Evolutionary conservation across 257 asterid species (phyloP), one percentile per base, ranked within the genome.

Genomic region (Gentiana macrophylla): DNA sequence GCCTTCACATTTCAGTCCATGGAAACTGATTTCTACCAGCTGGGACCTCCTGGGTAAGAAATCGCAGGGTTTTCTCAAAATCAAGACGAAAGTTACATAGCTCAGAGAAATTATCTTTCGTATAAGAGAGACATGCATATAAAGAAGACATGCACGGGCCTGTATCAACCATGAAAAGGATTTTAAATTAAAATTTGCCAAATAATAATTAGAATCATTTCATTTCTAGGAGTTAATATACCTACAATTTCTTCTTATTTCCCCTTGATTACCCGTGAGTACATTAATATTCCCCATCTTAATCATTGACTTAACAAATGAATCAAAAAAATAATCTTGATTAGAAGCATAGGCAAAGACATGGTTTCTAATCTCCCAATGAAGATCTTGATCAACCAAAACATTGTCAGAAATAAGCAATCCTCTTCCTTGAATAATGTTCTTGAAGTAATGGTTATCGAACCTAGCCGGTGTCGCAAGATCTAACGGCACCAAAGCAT

Each of bases 201-300:
- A 24, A 0, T 0, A 24, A 24, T 0, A 0, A 24, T 24, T 24
- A 24, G 24, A 24, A 24, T 24, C 24, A 24, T 24, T 24, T 24
- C 24, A 24, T 24, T 24, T 4, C 34, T 57, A 58, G 6, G 62
- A 34, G 60, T 82, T 82, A 12, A 71, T 57, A 67, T 32, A 70
- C 50, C 84, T 76, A 68, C 86, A 84, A 24, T 74, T 66, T 37
- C 68, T 76, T 66, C 84, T 65, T 49, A 84, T 76, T 54, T 84
- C 82, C 4, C 89, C 84, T 48, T 45, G 62, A 7, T 62, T 37
- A 33, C 81, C 79, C 1, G 85, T 78, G 35, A 78, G 60, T 2
- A 74, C 75, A 48, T 62, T 61, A 32, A 74, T 72, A 32, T 63
- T 72, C 38, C 84, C 86, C 93, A 83, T 80, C 80, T 80, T 80